Conservation (phyloP, 768 basidiomycete genomes). For the Podaxis sp. region DNA sequence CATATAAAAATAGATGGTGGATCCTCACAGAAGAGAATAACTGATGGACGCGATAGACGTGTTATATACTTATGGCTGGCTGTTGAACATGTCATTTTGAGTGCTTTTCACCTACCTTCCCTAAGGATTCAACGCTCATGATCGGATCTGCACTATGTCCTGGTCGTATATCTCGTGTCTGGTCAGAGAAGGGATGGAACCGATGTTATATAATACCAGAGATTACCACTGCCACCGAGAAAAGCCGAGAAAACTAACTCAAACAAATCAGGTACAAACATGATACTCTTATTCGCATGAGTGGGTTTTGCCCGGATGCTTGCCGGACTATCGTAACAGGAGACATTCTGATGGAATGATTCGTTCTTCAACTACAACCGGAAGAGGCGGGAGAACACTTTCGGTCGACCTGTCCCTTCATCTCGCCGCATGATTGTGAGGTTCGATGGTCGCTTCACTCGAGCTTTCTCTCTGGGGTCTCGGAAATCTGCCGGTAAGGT, state of each 20-base stretch:
- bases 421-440: constrained; percentile 15
- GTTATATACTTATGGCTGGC: neutral
- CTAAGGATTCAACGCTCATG: too few species aligned
- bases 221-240: neutral
- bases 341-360: neutral
- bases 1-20: constrained; percentile 4
- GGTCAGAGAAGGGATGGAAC: neutral
- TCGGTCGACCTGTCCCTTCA: constrained; percentile 1
- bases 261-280: neutral
- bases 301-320: neutral
- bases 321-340: neutral
- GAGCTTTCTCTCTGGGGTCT: constrained; percentile 29
- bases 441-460: constrained; percentile 26
- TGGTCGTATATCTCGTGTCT: neutral
- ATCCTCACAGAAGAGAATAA: neutral
- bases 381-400: constrained; percentile 24
- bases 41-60: neutral
- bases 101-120: neutral
- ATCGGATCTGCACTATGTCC: neutral
- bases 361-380: constrained; percentile 12
- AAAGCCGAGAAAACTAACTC: neutral
- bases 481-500: constrained; percentile 15
- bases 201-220: neutral
- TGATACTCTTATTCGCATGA: neutral
- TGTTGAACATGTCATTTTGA: neutral